phyloP scores from a whole-genome alignment of 139 green algal genomes.

The Chlamydomonas urium region DNA sequence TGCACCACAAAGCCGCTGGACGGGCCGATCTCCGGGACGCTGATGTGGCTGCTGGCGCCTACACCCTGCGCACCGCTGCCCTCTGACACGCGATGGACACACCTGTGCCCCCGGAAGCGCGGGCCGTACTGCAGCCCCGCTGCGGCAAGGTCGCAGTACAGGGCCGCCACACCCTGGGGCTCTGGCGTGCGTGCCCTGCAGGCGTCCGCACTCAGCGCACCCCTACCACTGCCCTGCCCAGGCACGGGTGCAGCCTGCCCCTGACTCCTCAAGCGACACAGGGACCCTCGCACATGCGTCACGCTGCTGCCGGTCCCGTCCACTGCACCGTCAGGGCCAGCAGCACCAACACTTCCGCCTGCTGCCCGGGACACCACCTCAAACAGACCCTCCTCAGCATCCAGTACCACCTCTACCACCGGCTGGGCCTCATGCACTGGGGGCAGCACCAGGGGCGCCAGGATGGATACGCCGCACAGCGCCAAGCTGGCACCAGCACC shows the following conservation, averaged over 20 bases:
- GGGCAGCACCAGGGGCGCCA: constrained; percentile 39
- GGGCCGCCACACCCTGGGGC: constrained; percentile 29
- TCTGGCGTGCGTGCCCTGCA: constrained; percentile 10
- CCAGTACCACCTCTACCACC: too few species aligned
- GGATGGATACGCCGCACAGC: constrained; percentile 39
- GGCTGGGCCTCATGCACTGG: neutral
- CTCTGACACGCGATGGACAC: too few species aligned
- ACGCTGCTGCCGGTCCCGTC: neutral
- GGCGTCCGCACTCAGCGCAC: constrained; percentile 3
- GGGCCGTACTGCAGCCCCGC: constrained; percentile 80
- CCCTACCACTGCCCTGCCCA: too few species aligned
- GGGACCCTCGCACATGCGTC: neutral
- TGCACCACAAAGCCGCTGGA: neutral
- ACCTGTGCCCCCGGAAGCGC: constrained; percentile 71
- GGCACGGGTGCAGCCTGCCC: neutral
- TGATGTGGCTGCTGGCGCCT: neutral
- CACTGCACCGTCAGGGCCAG: too few species aligned
- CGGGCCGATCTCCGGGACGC: neutral
- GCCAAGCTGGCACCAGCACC: neutral
- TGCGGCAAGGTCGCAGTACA: constrained; percentile 71
- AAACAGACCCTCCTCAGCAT: too few species aligned
- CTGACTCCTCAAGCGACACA: neutral
- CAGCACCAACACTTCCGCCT: too few species aligned
- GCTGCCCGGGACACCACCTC: too few species aligned
- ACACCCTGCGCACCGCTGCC: too few species aligned